These are phyloP conservation scores for Trypanosoma vivax DNA, from an alignment of 208 protist genomes.

Conservation along the genomic window DNA sequence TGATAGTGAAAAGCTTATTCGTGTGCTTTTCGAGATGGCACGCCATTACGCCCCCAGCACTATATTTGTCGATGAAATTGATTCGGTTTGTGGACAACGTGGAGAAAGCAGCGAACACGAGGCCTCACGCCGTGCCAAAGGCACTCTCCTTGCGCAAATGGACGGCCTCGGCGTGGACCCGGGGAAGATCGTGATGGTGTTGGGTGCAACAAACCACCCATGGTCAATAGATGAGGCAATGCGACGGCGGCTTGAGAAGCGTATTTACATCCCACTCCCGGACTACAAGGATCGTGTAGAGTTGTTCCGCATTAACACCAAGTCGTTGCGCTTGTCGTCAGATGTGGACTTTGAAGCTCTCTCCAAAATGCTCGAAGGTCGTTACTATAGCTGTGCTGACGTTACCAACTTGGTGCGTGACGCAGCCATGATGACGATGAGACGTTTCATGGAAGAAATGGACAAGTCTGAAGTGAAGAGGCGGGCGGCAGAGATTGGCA, in stretches of 20 bases:
- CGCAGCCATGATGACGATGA: slow-evolving; percentile 91
- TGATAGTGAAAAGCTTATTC: slow-evolving; percentile 92
- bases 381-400: slow-evolving; percentile 88
- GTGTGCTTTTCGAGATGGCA: slow-evolving; percentile 91
- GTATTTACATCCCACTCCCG: slow-evolving; percentile 91
- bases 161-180: slow-evolving; percentile 79
- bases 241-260: slow-evolving; percentile 87
- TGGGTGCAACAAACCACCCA: slow-evolving; percentile 91
- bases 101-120: slow-evolving; percentile 82
- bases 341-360: slow-evolving; percentile 78
- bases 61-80: slow-evolving; percentile 96
- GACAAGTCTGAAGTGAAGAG: slow-evolving; percentile 63
- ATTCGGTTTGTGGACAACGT: slow-evolving; percentile 89
- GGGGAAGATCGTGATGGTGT: slow-evolving; percentile 86
- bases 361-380: slow-evolving; percentile 69
- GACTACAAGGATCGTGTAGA: slow-evolving; percentile 62
- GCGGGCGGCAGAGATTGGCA: slow-evolving; percentile 75
- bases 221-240: slow-evolving; percentile 92
- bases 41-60: slow-evolving; percentile 85
- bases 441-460: slow-evolving; percentile 76
- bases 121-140: slow-evolving; percentile 96
- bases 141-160: slow-evolving; percentile 98
- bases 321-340: slow-evolving; percentile 49
- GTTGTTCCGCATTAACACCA: slow-evolving; percentile 80
- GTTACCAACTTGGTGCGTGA: slow-evolving; percentile 89